These are phyloP conservation scores for Trametes meyenii DNA, from an alignment of 768 basidiomycete genomes.

Conservation along the genomic window DNA sequence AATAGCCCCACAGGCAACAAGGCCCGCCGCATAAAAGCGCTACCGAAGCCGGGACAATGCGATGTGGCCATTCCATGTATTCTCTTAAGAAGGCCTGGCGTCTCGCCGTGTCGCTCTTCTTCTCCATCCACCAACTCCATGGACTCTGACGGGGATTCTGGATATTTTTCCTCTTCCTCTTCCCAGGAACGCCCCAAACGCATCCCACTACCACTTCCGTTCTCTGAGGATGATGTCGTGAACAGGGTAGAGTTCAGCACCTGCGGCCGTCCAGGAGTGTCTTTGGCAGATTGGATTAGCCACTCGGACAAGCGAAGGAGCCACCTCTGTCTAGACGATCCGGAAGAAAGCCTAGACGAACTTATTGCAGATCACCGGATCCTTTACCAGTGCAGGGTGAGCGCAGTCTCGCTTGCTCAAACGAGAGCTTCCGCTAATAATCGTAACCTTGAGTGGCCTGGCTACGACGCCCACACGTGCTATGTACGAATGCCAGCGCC, in stretches of 20 bases:
- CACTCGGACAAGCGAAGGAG: slow-evolving; percentile 7
- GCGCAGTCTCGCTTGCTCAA: not conserved
- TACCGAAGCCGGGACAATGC: too few relatives aligned
- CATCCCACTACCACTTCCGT: slow-evolving; percentile 7
- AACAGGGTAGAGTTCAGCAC: not conserved
- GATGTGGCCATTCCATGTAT: too few relatives aligned
- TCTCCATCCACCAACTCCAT: not conserved
- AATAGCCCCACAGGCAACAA: too few relatives aligned
- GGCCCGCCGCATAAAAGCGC: too few relatives aligned
- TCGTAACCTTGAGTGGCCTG: slow-evolving; percentile 14
- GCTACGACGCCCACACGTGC: slow-evolving; percentile 15
- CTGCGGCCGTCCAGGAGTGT: not conserved
- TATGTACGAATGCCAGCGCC: slow-evolving; percentile 1
- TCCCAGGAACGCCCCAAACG: not conserved
- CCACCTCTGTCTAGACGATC: not conserved
- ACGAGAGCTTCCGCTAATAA: too few relatives aligned
- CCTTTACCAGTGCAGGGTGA: slow-evolving; percentile 16
- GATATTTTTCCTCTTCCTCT: not conserved
- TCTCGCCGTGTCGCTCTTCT: not conserved
- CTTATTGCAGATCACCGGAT: not conserved
- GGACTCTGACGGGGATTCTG: not conserved
- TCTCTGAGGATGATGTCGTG: not conserved
- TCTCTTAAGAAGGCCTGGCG: too few relatives aligned
- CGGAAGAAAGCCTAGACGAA: slow-evolving; percentile 10
- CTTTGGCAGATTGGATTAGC: slow-evolving; percentile 8